phyloP scores from a whole-genome alignment of 2,329 filamentous ascomycete genomes.

The Daldinia eschscholtzii region DNA sequence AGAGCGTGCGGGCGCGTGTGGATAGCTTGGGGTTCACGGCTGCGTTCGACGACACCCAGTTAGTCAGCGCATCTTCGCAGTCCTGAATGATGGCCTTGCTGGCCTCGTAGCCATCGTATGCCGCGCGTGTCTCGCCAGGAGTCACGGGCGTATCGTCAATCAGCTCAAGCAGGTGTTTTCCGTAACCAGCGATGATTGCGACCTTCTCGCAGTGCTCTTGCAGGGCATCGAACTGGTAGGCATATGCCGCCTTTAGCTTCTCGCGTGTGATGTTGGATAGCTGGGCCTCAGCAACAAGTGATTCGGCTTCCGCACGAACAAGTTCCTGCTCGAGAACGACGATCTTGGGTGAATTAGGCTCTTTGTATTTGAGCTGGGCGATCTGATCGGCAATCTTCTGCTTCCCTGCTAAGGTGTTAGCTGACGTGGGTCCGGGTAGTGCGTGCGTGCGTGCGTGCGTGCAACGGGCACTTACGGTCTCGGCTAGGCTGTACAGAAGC shows the following conservation, averaged over 20 bases:
- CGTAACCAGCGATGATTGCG: slow-evolving; percentile 96
- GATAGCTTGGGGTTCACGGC: slow-evolving; percentile 90
- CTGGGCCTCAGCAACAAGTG: slow-evolving; percentile 97
- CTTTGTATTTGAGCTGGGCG: slow-evolving; percentile 99
- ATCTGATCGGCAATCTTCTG: slow-evolving; percentile 99
- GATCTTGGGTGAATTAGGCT: slow-evolving; percentile 97
- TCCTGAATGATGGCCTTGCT: slow-evolving; percentile 99
- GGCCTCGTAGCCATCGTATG: slow-evolving; percentile 98
- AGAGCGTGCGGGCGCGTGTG: slow-evolving; percentile 86
- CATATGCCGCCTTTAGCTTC: slow-evolving; percentile 98
- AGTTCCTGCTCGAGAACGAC: slow-evolving; percentile 98
- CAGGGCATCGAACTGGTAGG: slow-evolving; percentile 97
- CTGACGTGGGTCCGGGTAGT: slow-evolving; percentile 12
- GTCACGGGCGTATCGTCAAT: slow-evolving; percentile 98
- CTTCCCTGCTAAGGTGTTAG: slow-evolving; percentile 75
- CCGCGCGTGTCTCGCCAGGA: slow-evolving; percentile 92
- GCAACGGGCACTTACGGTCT: slow-evolving; percentile 76
- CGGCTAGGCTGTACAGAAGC: slow-evolving; percentile 97
- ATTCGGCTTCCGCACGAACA: slow-evolving; percentile 97
- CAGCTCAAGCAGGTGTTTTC: slow-evolving; percentile 97
- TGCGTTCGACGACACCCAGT: slow-evolving; percentile 94
- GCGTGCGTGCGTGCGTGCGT: slow-evolving; percentile 25
- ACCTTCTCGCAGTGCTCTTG: slow-evolving; percentile 98
- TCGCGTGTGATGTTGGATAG: slow-evolving; percentile 99
- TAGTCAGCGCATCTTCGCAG: slow-evolving; percentile 96